A percentile compares a stretch with the other conserved stretches of the same genome.
phyloP scores from a whole-genome alignment of 2,329 filamentous ascomycete genomes.

The Alternaria panax region DNA sequence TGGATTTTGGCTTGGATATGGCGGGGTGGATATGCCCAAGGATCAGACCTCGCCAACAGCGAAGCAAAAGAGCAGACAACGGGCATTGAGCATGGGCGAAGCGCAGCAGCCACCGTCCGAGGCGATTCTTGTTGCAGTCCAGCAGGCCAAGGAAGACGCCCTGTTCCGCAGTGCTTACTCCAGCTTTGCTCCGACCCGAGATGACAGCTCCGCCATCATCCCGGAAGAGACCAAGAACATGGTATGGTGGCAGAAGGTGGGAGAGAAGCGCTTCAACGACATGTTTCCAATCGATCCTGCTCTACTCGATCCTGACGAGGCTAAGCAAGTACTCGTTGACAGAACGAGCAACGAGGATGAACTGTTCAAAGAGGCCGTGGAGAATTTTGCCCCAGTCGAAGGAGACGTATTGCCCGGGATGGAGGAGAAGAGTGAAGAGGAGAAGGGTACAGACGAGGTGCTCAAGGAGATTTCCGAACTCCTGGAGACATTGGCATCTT shows the following conservation, averaged over 20 bases:
- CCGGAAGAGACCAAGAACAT: slow-evolving; percentile 71
- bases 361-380: slow-evolving; percentile 48
- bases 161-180: slow-evolving; percentile 80
- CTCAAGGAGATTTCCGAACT: slow-evolving; percentile 77
- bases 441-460: slow-evolving; percentile 72
- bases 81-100: slow-evolving; percentile 72
- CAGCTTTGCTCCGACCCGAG: slow-evolving; percentile 78
- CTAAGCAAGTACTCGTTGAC: slow-evolving; percentile 50
- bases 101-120: slow-evolving; percentile 61
- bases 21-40: slow-evolving; percentile 53
- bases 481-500: slow-evolving; percentile 77
- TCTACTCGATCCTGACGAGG: slow-evolving; percentile 47
- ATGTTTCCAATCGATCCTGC: slow-evolving; percentile 65
- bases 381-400: slow-evolving; percentile 46
- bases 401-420: slow-evolving; percentile 28
- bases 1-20: slow-evolving; percentile 70
- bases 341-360: slow-evolving; percentile 43
- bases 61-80: slow-evolving; percentile 74
- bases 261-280: slow-evolving; percentile 70
- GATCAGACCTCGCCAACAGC: slow-evolving; percentile 65
- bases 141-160: slow-evolving; percentile 73
- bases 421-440: slow-evolving; percentile 54
- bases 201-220: slow-evolving; percentile 74
- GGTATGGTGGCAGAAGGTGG: slow-evolving; percentile 78
- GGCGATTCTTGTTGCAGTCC: slow-evolving; percentile 46